phyloP scores from a whole-genome alignment of 2,329 filamentous ascomycete genomes.

The Trichoderma hamatum region DNA sequence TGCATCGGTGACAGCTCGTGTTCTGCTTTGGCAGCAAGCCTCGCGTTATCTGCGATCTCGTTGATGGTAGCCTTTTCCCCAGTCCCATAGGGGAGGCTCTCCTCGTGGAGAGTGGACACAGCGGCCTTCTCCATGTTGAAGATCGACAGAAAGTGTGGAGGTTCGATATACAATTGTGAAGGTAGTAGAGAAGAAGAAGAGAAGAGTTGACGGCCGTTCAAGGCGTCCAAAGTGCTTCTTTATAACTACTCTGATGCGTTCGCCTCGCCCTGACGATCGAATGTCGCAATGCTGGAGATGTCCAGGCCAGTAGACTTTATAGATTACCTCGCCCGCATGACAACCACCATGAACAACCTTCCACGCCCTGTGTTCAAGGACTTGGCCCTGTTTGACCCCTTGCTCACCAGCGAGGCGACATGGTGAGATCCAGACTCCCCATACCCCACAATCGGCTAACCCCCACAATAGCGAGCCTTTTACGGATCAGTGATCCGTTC shows the following conservation, averaged over 20 bases:
- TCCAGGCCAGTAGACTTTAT: conserved; percentile 9
- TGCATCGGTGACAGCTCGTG: conserved; percentile 28
- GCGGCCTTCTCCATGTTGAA: conserved; percentile 18
- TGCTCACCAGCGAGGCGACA: conserved; percentile 10
- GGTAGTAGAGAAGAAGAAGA: background rate
- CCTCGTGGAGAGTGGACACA: conserved; percentile 23
- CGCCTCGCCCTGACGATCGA: conserved; percentile 1
- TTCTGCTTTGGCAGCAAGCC: conserved; percentile 13
- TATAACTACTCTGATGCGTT: background rate
- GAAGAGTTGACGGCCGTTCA: background rate
- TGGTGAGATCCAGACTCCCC: conserved; percentile 22
- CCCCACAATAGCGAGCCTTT: conserved; percentile 7
- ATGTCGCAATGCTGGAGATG: conserved; percentile 1
- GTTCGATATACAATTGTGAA: background rate
- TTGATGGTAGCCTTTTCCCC: conserved; percentile 18
- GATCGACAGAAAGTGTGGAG: conserved; percentile 14
- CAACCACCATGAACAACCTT: conserved; percentile 1
- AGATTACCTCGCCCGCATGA: conserved; percentile 8
- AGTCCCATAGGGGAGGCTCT: conserved; percentile 13
- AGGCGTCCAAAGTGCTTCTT: background rate
- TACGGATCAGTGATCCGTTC: conserved; percentile 12
- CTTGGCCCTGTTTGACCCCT: conserved; percentile 18
- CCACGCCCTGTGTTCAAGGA: conserved; percentile 8
- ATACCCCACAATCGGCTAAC: conserved; percentile 26
- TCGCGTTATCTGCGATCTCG: conserved; percentile 12